Base-by-base conservation (phyloP, 768 basidiomycete species). In the Tulasnella sp. region DNA sequence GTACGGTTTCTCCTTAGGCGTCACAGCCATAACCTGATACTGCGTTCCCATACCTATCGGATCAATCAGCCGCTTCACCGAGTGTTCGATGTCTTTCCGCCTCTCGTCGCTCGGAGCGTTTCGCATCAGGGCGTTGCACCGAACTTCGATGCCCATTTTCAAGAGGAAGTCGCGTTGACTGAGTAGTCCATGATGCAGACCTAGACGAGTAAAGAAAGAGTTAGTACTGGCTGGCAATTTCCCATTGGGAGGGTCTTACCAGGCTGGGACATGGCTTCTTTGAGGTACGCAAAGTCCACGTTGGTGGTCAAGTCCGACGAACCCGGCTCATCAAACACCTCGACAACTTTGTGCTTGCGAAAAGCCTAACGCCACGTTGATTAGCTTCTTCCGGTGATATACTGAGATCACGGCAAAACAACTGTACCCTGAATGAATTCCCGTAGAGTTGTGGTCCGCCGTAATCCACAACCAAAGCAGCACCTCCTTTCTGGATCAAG, bases 301-400 rank as follows among this genome's bases (percentile, higher is more conserved):
- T 98, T 97, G n/a, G 91, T 89, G 0, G 97, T 99, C 63, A 98
- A 81, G 79, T 99, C 97, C 47, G 91, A 90, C 47, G 91, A 85
- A 19, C 97, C 97, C 0, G 95, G 95, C 11, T 84, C 82, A 68
- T 90, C 84, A 77, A 98, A 96, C 3, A 92, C 83, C 78, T 95
- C 90, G 1, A 92, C 90, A 16, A 94, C 87, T 72, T 88, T 84
- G 78, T 98, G 97, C 26, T 87, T 83, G 79, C 89, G 90, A 84
- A 99, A 98, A 0, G 91, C 97, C 95, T 98, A 73, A 37, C 35
- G 16, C 6, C 26, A 40, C 16, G 14, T 37, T 11, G 52, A 73
- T 75, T 64, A 39, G 69, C 63, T 26, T 39, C 34, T 71, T 44
- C n/a, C n/a, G n/a, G n/a, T n/a, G 36, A 41, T 34, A n/a, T 26